Percentiles rank a stretch among this genome's conserved stretches.
These are phyloP conservation scores for Tuber indicum DNA, from an alignment of 495 filamentous ascomycete genomes.

Conservation along the genomic window DNA sequence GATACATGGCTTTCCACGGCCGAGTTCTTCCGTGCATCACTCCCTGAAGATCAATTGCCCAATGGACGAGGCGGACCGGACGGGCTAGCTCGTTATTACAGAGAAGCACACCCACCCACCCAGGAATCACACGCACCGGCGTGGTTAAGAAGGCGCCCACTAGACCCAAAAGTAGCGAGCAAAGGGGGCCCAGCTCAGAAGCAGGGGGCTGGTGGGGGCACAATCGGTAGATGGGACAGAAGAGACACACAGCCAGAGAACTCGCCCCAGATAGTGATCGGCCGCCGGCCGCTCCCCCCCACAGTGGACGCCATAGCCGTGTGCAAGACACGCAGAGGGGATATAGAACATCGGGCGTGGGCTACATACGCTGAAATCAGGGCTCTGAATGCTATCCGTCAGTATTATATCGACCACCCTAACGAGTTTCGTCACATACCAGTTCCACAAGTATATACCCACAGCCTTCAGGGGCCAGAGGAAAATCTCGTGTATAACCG, in stretches of 20 bases:
- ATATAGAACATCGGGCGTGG: neutral
- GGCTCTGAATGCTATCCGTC: neutral
- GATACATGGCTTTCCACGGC: neutral
- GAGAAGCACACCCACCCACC: neutral
- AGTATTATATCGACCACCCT: neutral
- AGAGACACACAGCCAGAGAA: neutral
- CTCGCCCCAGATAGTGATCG: neutral
- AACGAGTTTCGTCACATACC: slow-evolving; percentile 3
- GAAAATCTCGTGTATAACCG: neutral
- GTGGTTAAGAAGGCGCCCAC: neutral
- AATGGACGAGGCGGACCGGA: neutral
- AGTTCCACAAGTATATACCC: neutral
- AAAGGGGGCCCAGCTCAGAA: no score
- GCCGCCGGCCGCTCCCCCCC: neutral
- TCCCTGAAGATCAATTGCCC: neutral
- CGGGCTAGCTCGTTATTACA: neutral
- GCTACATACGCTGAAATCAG: neutral
- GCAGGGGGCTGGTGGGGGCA: neutral
- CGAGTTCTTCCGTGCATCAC: slow-evolving; percentile 1
- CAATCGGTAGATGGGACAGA: neutral
- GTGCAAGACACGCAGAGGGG: neutral
- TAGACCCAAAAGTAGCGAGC: neutral
- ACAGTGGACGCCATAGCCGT: neutral
- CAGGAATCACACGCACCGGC: neutral
- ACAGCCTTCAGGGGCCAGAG: neutral